Evolutionary conservation across 139 green algal species (phyloP).

Genomic region (Volvox africanus): DNA sequence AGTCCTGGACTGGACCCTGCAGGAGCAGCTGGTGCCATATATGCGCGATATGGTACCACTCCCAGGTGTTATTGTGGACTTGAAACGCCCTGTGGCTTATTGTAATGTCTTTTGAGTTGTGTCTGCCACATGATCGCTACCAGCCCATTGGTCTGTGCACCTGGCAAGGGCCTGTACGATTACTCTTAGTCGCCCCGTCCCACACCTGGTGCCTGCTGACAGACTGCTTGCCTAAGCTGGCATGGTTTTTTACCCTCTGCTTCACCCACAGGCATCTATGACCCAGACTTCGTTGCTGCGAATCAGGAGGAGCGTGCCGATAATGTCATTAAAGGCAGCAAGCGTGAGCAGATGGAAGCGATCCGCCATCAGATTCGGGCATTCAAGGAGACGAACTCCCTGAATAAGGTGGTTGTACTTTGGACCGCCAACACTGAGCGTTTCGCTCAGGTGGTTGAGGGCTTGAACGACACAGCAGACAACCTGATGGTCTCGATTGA

Average conservation of each 20-base stretch:
- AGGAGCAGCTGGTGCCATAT: slow-evolving; percentile 95
- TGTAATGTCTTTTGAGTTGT: no score
- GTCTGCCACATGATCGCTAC: no score
- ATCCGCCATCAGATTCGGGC: slow-evolving; percentile 92
- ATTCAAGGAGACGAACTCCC: slow-evolving; percentile 79
- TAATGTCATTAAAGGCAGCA: slow-evolving; percentile 95
- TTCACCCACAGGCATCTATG: slow-evolving; percentile 88
- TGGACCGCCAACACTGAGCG: slow-evolving; percentile 99
- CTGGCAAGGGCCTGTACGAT: no score
- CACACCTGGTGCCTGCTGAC: no score
- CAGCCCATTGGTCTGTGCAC: no score
- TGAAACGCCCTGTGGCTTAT: no score
- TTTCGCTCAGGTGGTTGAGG: slow-evolving; percentile 89
- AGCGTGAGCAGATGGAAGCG: slow-evolving; percentile 88
- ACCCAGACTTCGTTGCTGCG: slow-evolving; percentile 96
- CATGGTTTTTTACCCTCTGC: no score
- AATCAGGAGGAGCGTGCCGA: slow-evolving; percentile 96
- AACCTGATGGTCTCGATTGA: slow-evolving; percentile 94
- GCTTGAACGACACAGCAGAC: slow-evolving; percentile 96
- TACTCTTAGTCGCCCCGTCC: no score
- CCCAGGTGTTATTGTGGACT: slow-evolving; percentile 63
- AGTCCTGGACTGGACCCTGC: slow-evolving; percentile 95
- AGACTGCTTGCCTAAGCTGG: no score
- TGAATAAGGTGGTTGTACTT: slow-evolving; percentile 92
- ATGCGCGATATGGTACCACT: slow-evolving; percentile 95